Percentiles rank a stretch among this genome's conserved stretches.
Evolutionary conservation across 805 yeast species (phyloP).

Genomic region (Priceomyces melissophilus): DNA sequence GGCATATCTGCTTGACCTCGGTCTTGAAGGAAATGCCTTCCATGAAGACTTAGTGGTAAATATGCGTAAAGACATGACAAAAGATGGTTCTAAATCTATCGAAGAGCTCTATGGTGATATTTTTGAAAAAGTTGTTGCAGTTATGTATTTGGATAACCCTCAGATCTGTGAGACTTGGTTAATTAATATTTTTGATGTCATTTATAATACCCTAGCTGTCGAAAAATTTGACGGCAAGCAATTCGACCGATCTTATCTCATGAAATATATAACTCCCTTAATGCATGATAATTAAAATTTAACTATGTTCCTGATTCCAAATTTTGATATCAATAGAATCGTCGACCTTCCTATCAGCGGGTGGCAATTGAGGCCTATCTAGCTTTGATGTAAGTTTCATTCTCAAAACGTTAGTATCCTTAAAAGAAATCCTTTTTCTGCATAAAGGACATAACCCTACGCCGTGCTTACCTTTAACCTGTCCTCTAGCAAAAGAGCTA

Average conservation of each 20-base stretch:
- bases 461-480: constrained; percentile 33
- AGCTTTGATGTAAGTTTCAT: constrained; percentile 13
- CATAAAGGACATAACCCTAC: constrained; percentile 44
- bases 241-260: constrained; percentile 3
- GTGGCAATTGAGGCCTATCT: constrained; percentile 13
- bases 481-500: constrained; percentile 41
- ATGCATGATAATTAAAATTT: background rate
- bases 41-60: constrained; percentile 2
- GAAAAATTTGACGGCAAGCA: constrained; percentile 5
- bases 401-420: constrained; percentile 28
- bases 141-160: constrained; percentile 9
- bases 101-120: constrained; percentile 10
- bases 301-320: background rate
- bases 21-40: constrained; percentile 2
- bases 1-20: constrained; percentile 7
- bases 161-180: constrained; percentile 9
- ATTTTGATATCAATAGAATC: constrained; percentile 3
- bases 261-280: background rate
- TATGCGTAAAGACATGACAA: constrained; percentile 1
- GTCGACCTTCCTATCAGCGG: constrained; percentile 1
- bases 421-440: constrained; percentile 35
- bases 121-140: constrained; percentile 10
- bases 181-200: constrained; percentile 6
- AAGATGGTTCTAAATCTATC: background rate
- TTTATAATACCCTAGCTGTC: constrained; percentile 6